Conservation (phyloP, 805 yeast species). For the Peterozyma xylosa region DNA sequence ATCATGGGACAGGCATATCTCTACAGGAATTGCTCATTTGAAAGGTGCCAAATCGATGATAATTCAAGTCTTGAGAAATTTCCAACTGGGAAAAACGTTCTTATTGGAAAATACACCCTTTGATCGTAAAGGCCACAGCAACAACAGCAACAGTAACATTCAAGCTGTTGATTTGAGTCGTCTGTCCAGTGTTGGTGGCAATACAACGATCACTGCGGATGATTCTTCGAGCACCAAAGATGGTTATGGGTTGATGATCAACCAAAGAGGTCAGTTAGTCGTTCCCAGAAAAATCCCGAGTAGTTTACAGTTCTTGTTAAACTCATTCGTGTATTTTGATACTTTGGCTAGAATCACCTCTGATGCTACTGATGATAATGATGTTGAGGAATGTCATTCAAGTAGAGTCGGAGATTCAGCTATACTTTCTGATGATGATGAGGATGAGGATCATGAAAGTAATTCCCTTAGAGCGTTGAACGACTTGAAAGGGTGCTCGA, state of each 20-base stretch:
- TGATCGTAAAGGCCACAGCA: constrained; percentile 2
- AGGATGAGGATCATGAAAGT: neutral
- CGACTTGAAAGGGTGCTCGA: constrained; percentile 10
- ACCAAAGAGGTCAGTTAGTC: constrained; percentile 1
- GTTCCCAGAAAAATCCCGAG: constrained; percentile 22
- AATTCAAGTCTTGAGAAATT: constrained; percentile 30
- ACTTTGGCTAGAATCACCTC: constrained; percentile 62
- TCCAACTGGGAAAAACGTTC: constrained; percentile 2
- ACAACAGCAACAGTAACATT: neutral
- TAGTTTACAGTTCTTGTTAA: constrained; percentile 44
- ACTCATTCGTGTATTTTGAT: constrained; percentile 63
- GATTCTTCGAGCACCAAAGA: constrained; percentile 1
- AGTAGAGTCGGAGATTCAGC: constrained; percentile 1
- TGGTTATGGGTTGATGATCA: constrained; percentile 1
- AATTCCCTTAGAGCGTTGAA: constrained; percentile 1
- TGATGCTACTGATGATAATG: constrained; percentile 30
- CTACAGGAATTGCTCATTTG: constrained; percentile 63
- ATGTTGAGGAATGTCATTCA: constrained; percentile 7
- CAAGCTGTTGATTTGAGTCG: constrained; percentile 2
- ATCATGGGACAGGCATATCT: constrained; percentile 60
- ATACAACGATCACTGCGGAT: neutral
- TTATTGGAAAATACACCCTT: constrained; percentile 6
- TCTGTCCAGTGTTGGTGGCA: neutral
- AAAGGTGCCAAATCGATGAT: constrained; percentile 62
- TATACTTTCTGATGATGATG: neutral